Evolutionary conservation across 2,329 filamentous ascomycete species (phyloP), one percentile per base, ranked within the genome.

Genomic region (Pestalotiopsis sp.): DNA sequence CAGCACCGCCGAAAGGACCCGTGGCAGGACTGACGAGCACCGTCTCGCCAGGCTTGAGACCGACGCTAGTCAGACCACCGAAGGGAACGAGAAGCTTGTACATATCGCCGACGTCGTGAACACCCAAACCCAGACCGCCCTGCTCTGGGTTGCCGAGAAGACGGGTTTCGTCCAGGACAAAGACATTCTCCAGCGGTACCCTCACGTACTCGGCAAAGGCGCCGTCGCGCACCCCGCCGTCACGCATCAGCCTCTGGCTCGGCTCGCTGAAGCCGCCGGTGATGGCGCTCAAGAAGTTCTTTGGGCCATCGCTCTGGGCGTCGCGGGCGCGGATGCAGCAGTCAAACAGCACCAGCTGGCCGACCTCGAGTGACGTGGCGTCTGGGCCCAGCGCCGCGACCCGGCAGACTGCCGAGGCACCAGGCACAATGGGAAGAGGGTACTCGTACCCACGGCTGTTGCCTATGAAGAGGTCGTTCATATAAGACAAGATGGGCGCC

Each of bases 11-110:
- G 70, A 82, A 86, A 0, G 68, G 68, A 0, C 84, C 84, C 0
- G 83, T 86, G 9, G 84, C 84, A 2, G 84, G 84, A 35, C 73
- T 74, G 1, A 86, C 71, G 40, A 86, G 74, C 10, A 86, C 73
- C 0, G 79, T 83, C 70, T 86, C 81, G 2, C 83, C 83, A 2
- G 81, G 68, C 67, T 79, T 71, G 4, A 86, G 62, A 4, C 78
- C 68, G 17, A 73, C 38, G 22, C 69, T 69, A 24, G 65, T 48
- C 4, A 73, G 69, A 5, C 72, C 72, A 6, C 71, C 72, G 40
- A 70, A 73, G 2, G 72, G 70, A 13, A 73, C 71, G 3, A 70
- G 61, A 1, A 70, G 62, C 38, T 69, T 67, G 56, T 67, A 66
- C 1, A 72, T 62, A 10, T 64, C 64, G 1, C 66, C 67, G 20